Evolutionary conservation across 495 filamentous ascomycete genomes (phyloP), one percentile per base, ranked within the genome.

Genomic region (Penicillium fimorum): DNA sequence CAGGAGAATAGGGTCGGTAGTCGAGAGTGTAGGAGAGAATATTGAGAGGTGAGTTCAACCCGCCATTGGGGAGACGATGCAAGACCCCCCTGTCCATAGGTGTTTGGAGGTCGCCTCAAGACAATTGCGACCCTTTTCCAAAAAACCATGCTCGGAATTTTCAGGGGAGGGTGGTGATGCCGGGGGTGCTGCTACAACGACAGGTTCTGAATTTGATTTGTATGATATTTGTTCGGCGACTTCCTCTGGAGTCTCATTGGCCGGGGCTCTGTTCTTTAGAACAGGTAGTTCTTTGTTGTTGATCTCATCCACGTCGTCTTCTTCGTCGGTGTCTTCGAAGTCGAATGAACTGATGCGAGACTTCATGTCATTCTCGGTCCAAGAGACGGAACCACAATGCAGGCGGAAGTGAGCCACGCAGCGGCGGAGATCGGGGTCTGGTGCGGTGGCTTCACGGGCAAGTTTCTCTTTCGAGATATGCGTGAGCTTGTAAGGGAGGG

Each of bases 341-440:
- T 75, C 74, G 17, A 75, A 70, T 15, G 74, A 70, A 56, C 70
- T 75, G 57, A 76, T 75, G 45, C 70, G 70, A 22, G 71, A 67
- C n/a, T 70, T 71, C 67, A 73, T 72, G 32, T 76, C 74, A 46
- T 74, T 71, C 53, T 76, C 70, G 4, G 72, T 71, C 74, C 69
- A 75, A 30, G 68, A 57, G 33, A 76, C 67, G 0, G 74, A 75
- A 42, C 64, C 68, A 48, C 64, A 65, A 55, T 76, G 74, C 8
- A 76, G 60, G 12, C 71, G 70, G 61, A 74, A 74, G 62, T 76
- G 74, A 12, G 63, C 66, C 42, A 76, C 69, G 44, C 74, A 76
- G 59, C 74, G 74, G 40, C 74, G 72, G 27, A 76, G 73, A 25
- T 74, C 64, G 12, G 74, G 74, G 55, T 76, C 72, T 0, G 72